A percentile compares a stretch with the other conserved stretches of the same genome.
Evolutionary conservation across 768 basidiomycete genomes (phyloP).

Genomic region (Xerocomellus dryophilus): DNA sequence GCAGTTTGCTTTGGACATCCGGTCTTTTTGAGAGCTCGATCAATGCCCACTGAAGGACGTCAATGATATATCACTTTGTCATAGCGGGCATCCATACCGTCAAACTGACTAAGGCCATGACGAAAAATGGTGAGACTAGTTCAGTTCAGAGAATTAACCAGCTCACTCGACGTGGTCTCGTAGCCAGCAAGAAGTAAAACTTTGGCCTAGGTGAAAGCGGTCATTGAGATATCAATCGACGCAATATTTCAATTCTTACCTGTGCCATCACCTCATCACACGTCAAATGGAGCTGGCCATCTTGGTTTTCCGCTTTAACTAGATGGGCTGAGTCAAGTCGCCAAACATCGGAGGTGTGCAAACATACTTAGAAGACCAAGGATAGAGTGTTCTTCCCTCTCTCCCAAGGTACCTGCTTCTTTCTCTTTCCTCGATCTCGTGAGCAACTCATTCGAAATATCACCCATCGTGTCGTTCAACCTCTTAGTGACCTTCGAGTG

Average conservation of each 20-base stretch:
- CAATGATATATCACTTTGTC: not conserved
- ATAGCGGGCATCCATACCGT: not conserved
- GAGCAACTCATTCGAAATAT: conserved; percentile 35
- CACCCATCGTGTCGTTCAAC: conserved; percentile 31
- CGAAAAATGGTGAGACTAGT: not conserved
- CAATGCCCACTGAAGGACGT: conserved; percentile 43
- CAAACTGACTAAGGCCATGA: conserved; percentile 3
- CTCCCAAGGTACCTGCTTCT: conserved; percentile 26
- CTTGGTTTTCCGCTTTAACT: conserved; percentile 39
- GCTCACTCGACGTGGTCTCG: conserved; percentile 39
- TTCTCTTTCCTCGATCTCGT: conserved; percentile 32
- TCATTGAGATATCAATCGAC: not conserved
- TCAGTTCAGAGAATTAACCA: not conserved
- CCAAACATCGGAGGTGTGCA: not conserved
- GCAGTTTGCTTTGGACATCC: conserved; percentile 45
- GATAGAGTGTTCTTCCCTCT: conserved; percentile 35
- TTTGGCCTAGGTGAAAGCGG: conserved; percentile 28
- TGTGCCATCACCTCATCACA: conserved; percentile 41
- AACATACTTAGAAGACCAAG: conserved; percentile 37
- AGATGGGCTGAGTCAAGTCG: not conserved
- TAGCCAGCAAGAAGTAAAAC: conserved; percentile 39
- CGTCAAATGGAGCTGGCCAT: conserved; percentile 31
- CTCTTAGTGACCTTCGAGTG: conserved; percentile 22
- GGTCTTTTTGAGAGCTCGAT: conserved; percentile 50
- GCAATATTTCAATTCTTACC: conserved; percentile 9